Evolutionary conservation across 768 basidiomycete genomes (phyloP).

Genomic region (Hydnum rufescens): DNA sequence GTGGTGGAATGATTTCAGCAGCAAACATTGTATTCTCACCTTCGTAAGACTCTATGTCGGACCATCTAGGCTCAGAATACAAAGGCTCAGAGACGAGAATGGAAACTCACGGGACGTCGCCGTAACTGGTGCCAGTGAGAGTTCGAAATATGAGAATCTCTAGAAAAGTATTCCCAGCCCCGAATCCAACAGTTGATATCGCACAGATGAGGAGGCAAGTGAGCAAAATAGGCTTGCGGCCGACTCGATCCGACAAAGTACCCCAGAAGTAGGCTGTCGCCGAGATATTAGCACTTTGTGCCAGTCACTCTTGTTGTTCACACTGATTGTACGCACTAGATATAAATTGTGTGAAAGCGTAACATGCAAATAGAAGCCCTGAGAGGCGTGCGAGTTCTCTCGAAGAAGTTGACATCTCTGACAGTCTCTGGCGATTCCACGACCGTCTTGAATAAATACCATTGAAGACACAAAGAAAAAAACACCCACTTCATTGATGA

Average conservation of each 20-base stretch:
- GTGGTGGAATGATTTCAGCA: neutral
- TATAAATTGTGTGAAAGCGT: conserved; percentile 18
- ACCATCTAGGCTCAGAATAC: neutral
- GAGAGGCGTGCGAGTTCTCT: conserved; percentile 19
- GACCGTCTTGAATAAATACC: neutral
- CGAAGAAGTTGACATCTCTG: conserved; percentile 7
- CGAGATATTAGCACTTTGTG: neutral
- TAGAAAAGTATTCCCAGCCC: conserved; percentile 5
- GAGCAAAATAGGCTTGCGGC: conserved; percentile 18
- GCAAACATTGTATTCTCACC: conserved; percentile 1
- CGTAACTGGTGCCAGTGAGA: conserved; percentile 6
- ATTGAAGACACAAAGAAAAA: neutral
- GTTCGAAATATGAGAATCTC: conserved; percentile 9
- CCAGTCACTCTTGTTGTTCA: neutral
- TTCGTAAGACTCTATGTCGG: conserved; percentile 8
- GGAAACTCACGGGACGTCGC: conserved; percentile 11
- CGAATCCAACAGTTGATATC: conserved; percentile 12
- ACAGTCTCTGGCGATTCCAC: neutral
- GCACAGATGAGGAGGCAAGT: conserved; percentile 16
- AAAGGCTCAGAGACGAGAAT: neutral
- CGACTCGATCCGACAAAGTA: conserved; percentile 14
- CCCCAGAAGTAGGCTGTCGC: conserved; percentile 6
- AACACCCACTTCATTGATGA: conserved; percentile 20
- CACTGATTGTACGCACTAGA: conserved; percentile 6
- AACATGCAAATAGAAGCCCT: conserved; percentile 19